phyloP scores from a whole-genome alignment of 2,329 filamentous ascomycete species.

The Tolypocladium sp. region DNA sequence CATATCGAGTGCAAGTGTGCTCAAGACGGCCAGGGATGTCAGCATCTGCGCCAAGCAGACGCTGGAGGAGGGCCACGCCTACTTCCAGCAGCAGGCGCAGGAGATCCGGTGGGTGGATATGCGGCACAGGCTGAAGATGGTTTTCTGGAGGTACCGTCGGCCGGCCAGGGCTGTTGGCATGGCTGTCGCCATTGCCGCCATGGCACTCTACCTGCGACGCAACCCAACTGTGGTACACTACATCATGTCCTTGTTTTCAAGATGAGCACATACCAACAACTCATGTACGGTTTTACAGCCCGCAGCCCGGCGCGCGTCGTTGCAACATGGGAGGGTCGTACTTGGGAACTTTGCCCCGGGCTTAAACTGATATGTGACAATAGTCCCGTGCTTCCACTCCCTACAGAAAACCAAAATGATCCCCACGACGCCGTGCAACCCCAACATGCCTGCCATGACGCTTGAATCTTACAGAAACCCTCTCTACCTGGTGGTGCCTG shows the following conservation, averaged over 20 bases:
- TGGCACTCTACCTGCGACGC: constrained; percentile 60
- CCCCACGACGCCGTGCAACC: neutral
- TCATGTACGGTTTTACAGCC: neutral
- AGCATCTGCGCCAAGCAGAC: constrained; percentile 43
- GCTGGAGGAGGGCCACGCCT: constrained; percentile 53
- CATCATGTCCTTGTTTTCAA: constrained; percentile 16
- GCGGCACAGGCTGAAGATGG: constrained; percentile 15
- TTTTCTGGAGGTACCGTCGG: constrained; percentile 55
- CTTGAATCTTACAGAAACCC: neutral
- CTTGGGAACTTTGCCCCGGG: neutral
- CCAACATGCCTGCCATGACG: neutral
- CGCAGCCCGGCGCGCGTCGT: neutral
- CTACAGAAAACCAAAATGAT: neutral
- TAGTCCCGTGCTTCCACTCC: neutral
- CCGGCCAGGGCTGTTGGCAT: constrained; percentile 53
- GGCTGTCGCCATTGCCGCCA: constrained; percentile 56
- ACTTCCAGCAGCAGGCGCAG: constrained; percentile 62
- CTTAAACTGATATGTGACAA: neutral
- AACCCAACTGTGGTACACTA: constrained; percentile 22
- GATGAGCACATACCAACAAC: neutral
- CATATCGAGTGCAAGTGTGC: constrained; percentile 67
- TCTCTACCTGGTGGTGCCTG: neutral
- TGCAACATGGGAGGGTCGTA: neutral
- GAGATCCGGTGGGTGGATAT: constrained; percentile 61
- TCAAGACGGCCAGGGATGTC: constrained; percentile 67